phyloP scores from a whole-genome alignment of 169 alveolate species.

The Babesia ovata region DNA sequence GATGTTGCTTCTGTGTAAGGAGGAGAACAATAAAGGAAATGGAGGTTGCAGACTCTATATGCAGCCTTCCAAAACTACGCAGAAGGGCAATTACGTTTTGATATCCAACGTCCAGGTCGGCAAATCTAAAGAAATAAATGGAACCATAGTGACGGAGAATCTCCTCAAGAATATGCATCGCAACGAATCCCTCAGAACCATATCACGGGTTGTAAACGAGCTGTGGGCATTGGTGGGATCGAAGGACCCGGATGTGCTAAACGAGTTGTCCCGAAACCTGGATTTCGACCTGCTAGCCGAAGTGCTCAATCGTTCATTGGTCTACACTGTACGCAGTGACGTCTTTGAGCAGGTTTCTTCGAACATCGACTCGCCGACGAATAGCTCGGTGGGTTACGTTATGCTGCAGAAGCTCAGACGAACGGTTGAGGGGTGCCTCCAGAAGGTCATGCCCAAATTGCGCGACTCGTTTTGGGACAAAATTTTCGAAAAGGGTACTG shows the following conservation, averaged over 20 bases:
- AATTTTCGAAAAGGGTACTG: neutral
- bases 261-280: constrained; percentile 8
- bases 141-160: neutral
- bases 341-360: neutral
- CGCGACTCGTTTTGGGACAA: neutral
- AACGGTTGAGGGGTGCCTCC: constrained; percentile 3
- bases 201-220: constrained; percentile 45
- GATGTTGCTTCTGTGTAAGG: constrained; percentile 1
- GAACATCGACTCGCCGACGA: neutral
- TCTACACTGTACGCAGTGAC: neutral
- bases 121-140: constrained; percentile 28
- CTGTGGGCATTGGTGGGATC: constrained; percentile 48
- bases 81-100: neutral
- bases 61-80: neutral
- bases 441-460: neutral
- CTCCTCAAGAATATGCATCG: constrained; percentile 16
- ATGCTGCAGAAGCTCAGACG: neutral
- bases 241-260: constrained; percentile 27
- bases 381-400: neutral
- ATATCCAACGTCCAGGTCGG: constrained; percentile 33
- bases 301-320: constrained; percentile 23
- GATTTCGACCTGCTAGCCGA: constrained; percentile 40
- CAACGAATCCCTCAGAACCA: constrained; percentile 1
- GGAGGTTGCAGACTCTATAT: too few species aligned
- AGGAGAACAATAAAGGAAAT: neutral